phyloP scores from a whole-genome alignment of 2,329 filamentous ascomycete species.

The Cercospora zeina region DNA sequence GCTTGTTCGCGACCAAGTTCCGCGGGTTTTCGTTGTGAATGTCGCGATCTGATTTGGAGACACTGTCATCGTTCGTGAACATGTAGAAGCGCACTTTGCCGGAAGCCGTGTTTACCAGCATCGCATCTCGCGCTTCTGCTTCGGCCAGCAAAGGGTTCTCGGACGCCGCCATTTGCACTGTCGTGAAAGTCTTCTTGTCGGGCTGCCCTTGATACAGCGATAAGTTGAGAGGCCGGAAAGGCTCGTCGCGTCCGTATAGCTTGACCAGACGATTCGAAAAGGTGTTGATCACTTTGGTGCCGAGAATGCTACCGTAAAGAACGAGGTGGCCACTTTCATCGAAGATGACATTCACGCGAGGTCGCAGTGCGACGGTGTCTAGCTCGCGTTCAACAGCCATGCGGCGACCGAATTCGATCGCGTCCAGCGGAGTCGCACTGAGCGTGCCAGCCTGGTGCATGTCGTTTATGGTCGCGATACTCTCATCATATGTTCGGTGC shows the following conservation, averaged over 20 bases:
- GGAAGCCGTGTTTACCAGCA: slow-evolving; percentile 78
- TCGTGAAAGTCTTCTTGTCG: slow-evolving; percentile 88
- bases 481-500: slow-evolving; percentile 92
- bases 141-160: slow-evolving; percentile 90
- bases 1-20: slow-evolving; percentile 54
- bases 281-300: slow-evolving; percentile 93
- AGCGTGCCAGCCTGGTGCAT: slow-evolving; percentile 91
- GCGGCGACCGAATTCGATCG: slow-evolving; percentile 87
- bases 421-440: slow-evolving; percentile 75
- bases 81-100: slow-evolving; percentile 95
- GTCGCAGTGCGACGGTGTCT: slow-evolving; percentile 65
- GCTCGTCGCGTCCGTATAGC: slow-evolving; percentile 86
- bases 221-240: slow-evolving; percentile 78
- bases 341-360: slow-evolving; percentile 83
- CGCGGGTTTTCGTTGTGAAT: slow-evolving; percentile 93
- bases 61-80: slow-evolving; percentile 87
- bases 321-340: slow-evolving; percentile 97
- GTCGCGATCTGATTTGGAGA: slow-evolving; percentile 81
- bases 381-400: slow-evolving; percentile 84
- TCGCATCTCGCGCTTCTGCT: slow-evolving; percentile 85
- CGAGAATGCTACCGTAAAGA: slow-evolving; percentile 86
- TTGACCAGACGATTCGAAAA: slow-evolving; percentile 90
- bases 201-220: slow-evolving; percentile 92
- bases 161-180: slow-evolving; percentile 95
- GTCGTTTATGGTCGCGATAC: slow-evolving; percentile 79